Evolutionary conservation across 2,329 filamentous ascomycete species (phyloP).

Genomic region (Leptographium radiaticola): DNA sequence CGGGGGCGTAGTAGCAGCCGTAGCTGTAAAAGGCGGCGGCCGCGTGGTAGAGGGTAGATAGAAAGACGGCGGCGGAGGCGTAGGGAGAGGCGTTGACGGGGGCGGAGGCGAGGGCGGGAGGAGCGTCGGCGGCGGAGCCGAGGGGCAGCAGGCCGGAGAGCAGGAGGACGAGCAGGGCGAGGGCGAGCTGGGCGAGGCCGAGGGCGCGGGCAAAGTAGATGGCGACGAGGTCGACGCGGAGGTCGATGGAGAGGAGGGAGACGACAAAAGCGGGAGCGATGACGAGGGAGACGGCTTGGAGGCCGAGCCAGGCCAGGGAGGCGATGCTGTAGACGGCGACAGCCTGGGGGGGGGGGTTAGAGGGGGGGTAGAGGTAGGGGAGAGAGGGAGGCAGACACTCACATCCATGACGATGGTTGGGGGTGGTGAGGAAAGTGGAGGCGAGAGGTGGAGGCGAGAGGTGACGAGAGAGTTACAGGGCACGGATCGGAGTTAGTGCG

Average conservation of each 20-base stretch:
- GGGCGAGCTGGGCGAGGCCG: constrained; percentile 51
- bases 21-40: constrained; percentile 54
- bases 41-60: constrained; percentile 55
- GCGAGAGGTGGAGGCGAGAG: background rate
- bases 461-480: too few species aligned
- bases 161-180: constrained; percentile 51
- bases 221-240: constrained; percentile 39
- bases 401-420: background rate
- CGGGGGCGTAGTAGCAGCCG: constrained; percentile 44
- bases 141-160: constrained; percentile 60
- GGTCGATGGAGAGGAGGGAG: constrained; percentile 25
- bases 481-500: too few species aligned
- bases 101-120: constrained; percentile 23
- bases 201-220: constrained; percentile 61
- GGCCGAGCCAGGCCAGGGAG: constrained; percentile 36
- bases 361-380: background rate
- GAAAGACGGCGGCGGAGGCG: constrained; percentile 50
- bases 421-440: background rate
- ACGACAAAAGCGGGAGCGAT: constrained; percentile 34
- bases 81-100: constrained; percentile 42
- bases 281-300: constrained; percentile 33
- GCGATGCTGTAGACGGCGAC: constrained; percentile 37
- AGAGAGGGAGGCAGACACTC: background rate
- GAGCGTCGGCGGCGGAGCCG: constrained; percentile 29
- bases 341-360: constrained; percentile 20